These are phyloP conservation scores for Solanum tacnaense DNA, from an alignment of 257 asterid species.

Conservation along the genomic window DNA sequence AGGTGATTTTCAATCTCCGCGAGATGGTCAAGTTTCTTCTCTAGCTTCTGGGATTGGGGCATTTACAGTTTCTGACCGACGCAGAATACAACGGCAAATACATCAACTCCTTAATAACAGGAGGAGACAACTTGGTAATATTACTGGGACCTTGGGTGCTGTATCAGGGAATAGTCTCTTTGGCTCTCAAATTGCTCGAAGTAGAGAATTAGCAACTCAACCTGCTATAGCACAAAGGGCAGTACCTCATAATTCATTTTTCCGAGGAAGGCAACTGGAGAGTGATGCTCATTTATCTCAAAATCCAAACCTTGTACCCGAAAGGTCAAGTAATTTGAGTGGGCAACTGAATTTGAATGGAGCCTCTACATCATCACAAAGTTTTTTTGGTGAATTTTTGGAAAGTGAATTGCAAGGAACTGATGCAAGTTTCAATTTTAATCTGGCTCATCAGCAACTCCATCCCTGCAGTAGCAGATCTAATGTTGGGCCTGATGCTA, in stretches of 20 bases:
- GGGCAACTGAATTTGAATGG: conserved; percentile 26
- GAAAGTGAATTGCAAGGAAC: conserved; percentile 32
- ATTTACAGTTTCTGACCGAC: conserved; percentile 49
- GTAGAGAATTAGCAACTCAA: conserved; percentile 23
- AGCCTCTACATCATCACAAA: conserved; percentile 52
- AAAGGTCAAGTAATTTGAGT: conserved; percentile 32
- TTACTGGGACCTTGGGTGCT: conserved; percentile 9
- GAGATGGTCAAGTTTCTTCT: conserved; percentile 41
- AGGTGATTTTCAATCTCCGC: conserved; percentile 35
- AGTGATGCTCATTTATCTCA: conserved; percentile 10
- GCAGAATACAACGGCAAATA: conserved; percentile 66
- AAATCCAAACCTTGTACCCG: conserved; percentile 19
- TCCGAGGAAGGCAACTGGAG: conserved; percentile 29
- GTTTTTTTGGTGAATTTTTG: conserved; percentile 24
- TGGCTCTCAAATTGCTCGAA: conserved; percentile 34
- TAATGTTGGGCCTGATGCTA: conserved; percentile 34
- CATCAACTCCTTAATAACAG: conserved; percentile 39
- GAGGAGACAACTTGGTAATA: conserved; percentile 32
- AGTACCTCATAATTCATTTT: conserved; percentile 15
- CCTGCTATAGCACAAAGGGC: conserved; percentile 15
- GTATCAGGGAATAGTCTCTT: conserved; percentile 22
- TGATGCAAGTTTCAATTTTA: conserved; percentile 25
- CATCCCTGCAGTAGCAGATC: conserved; percentile 48
- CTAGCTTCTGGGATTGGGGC: conserved; percentile 49
- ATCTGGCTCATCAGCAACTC: conserved; percentile 44